Evolutionary conservation across 768 basidiomycete species (phyloP).

Genomic region (Tephrocybe sp.): DNA sequence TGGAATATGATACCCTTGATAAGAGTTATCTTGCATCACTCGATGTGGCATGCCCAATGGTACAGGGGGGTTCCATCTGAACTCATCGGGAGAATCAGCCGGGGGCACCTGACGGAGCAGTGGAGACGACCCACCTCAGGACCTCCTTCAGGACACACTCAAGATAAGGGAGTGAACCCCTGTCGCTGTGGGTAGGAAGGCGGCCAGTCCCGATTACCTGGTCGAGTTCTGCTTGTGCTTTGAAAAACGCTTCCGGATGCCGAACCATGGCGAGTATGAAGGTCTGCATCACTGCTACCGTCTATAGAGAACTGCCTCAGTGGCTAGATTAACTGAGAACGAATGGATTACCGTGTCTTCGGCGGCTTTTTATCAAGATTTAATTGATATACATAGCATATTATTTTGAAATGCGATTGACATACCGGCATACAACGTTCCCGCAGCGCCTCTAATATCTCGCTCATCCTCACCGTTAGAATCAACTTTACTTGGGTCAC

Average conservation of each 20-base stretch:
- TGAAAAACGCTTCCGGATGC: slow-evolving; percentile 47
- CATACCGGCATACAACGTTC: slow-evolving; percentile 50
- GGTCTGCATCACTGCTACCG: slow-evolving; percentile 45
- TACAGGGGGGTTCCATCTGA: slow-evolving; percentile 48
- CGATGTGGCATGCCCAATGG: slow-evolving; percentile 54
- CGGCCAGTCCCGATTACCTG: slow-evolving; percentile 40
- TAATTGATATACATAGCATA: background rate
- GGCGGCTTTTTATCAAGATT: slow-evolving; percentile 28
- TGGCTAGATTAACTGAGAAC: background rate
- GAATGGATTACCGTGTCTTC: slow-evolving; percentile 35
- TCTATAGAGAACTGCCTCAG: slow-evolving; percentile 36
- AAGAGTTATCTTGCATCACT: slow-evolving; percentile 50
- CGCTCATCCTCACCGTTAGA: slow-evolving; percentile 44
- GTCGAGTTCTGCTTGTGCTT: slow-evolving; percentile 55
- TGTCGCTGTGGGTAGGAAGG: slow-evolving; percentile 46
- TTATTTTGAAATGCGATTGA: background rate
- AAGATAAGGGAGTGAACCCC: slow-evolving; percentile 46
- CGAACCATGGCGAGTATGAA: slow-evolving; percentile 57
- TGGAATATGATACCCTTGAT: slow-evolving; percentile 45
- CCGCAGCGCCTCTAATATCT: slow-evolving; percentile 58
- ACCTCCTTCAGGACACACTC: slow-evolving; percentile 48
- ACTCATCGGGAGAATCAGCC: slow-evolving; percentile 5
- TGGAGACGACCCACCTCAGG: slow-evolving; percentile 34
- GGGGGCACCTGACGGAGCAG: background rate
- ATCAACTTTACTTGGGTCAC: slow-evolving; percentile 30